Evolutionary conservation across 2,329 filamentous ascomycete species (phyloP).

Genomic region (Proliferodiscus dingleyae): DNA sequence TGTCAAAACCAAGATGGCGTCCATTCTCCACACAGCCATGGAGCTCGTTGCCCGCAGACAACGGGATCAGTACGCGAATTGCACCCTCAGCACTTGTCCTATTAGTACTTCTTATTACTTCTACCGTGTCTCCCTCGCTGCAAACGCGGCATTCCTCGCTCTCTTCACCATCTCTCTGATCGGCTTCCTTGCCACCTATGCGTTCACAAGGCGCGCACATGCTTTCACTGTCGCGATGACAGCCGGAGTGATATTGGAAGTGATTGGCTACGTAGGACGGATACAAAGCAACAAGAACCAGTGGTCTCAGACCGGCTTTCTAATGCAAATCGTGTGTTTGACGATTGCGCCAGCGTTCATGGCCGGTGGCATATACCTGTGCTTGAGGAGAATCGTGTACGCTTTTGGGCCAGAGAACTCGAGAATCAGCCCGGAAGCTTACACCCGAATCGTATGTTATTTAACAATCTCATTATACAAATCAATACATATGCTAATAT

Average conservation of each 20-base stretch:
- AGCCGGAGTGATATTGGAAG: constrained; percentile 49
- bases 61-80: constrained; percentile 17
- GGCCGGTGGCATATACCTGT: constrained; percentile 60
- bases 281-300: constrained; percentile 51
- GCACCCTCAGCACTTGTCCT: constrained; percentile 35
- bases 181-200: constrained; percentile 37
- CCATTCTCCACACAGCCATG: constrained; percentile 2
- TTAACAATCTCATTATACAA: constrained; percentile 21
- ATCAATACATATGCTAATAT: constrained; percentile 2
- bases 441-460: constrained; percentile 43
- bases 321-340: constrained; percentile 56
- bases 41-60: constrained; percentile 4
- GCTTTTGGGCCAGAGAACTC: constrained; percentile 46
- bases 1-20: constrained; percentile 14
- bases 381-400: constrained; percentile 46
- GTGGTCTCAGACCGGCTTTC: constrained; percentile 43
- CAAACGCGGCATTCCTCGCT: constrained; percentile 47
- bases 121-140: constrained; percentile 49
- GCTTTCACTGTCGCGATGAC: constrained; percentile 50
- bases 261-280: constrained; percentile 55
- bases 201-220: constrained; percentile 41
- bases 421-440: constrained; percentile 42
- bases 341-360: constrained; percentile 63
- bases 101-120: constrained; percentile 39
- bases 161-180: constrained; percentile 45